phyloP scores from a whole-genome alignment of 441 rosid genomes.

The Syzygium malaccense region DNA sequence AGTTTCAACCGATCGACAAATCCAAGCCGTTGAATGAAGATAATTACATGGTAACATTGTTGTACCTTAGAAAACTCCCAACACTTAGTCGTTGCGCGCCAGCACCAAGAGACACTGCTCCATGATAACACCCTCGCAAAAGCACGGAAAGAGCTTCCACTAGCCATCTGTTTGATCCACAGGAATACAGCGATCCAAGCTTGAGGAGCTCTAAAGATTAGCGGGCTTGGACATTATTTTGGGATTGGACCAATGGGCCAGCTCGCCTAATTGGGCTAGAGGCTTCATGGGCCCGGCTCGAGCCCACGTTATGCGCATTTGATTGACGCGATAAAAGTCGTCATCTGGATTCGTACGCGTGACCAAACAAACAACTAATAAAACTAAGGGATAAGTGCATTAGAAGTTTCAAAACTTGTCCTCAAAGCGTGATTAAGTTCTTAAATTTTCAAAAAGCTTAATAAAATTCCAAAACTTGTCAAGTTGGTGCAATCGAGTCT shows the following conservation, averaged over 20 bases:
- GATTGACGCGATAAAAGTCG: not conserved
- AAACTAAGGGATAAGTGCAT: not conserved
- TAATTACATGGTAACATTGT: not conserved
- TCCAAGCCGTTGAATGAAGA: not conserved
- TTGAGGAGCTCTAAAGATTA: not conserved
- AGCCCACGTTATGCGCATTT: not conserved
- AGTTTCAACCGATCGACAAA: not conserved
- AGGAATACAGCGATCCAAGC: not conserved
- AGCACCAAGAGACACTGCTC: not conserved
- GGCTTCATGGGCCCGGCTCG: not conserved
- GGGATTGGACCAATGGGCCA: not conserved
- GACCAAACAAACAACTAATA: not conserved
- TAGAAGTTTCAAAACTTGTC: not conserved
- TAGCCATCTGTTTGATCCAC: not conserved
- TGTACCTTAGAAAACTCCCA: not conserved
- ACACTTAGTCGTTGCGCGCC: not conserved
- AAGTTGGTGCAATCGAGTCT: too few relatives aligned
- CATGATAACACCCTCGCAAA: not conserved
- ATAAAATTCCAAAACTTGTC: too few relatives aligned
- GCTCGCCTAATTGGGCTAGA: not conserved
- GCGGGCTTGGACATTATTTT: not conserved
- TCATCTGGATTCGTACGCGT: not conserved
- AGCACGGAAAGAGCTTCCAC: not conserved
- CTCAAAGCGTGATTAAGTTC: not conserved
- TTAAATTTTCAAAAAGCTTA: fast-evolving